A percentile compares a stretch with the other conserved stretches of the same genome.
Conservation (phyloP, 441 rosid genomes). For the Erysimum pusillum region DNA sequence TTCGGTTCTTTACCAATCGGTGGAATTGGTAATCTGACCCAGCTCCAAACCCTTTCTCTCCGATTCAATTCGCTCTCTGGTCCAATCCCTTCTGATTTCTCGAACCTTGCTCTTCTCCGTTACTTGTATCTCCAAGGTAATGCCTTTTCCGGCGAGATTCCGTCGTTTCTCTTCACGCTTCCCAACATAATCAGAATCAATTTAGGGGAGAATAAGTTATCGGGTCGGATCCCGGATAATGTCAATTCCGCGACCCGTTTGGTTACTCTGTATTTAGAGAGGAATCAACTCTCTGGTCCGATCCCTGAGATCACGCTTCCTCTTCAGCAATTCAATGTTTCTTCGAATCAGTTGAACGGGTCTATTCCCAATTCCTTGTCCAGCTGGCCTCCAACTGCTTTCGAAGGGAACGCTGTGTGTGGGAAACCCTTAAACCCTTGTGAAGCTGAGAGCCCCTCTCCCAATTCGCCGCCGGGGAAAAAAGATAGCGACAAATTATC, state of each 20-base stretch:
- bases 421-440: slow-evolving; percentile 65
- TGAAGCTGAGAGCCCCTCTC: slow-evolving; percentile 12
- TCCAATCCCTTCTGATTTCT: slow-evolving; percentile 59
- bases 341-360: slow-evolving; percentile 61
- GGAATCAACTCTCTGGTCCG: slow-evolving; percentile 63
- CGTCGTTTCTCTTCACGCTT: slow-evolving; percentile 59
- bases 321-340: slow-evolving; percentile 62
- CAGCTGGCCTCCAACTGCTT: slow-evolving; percentile 44
- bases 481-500: slow-evolving; percentile 48
- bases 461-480: background rate
- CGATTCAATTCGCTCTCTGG: slow-evolving; percentile 69
- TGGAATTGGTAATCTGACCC: slow-evolving; percentile 62
- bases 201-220: slow-evolving; percentile 53
- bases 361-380: slow-evolving; percentile 54
- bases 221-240: slow-evolving; percentile 60
- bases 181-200: slow-evolving; percentile 56
- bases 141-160: slow-evolving; percentile 66
- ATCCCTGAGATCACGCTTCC: slow-evolving; percentile 59
- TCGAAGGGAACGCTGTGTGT: slow-evolving; percentile 64
- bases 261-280: slow-evolving; percentile 54
- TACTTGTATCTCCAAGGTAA: slow-evolving; percentile 67
- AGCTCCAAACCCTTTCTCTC: slow-evolving; percentile 63
- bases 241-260: slow-evolving; percentile 58
- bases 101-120: slow-evolving; percentile 55
- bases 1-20: slow-evolving; percentile 56